These are phyloP conservation scores for Kwoniella europaea DNA, from an alignment of 768 basidiomycete species.

Conservation along the genomic window DNA sequence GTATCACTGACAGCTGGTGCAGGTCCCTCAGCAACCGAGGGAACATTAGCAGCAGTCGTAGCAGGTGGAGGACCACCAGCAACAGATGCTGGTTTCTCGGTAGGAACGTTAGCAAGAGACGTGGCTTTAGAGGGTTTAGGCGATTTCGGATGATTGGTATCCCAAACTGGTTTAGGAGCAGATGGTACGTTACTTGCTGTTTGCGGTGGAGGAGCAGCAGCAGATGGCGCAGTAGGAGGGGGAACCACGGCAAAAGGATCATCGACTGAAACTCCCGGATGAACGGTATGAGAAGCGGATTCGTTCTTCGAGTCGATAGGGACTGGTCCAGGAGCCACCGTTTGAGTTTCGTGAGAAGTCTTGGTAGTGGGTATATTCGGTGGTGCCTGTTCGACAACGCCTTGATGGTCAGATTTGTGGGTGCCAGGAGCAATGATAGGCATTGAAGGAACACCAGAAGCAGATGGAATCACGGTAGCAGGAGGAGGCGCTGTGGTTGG, in stretches of 20 bases:
- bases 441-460: constrained; percentile 9
- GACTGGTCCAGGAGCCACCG: constrained; percentile 8
- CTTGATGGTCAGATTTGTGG: constrained; percentile 19
- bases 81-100: constrained; percentile 15
- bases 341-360: constrained; percentile 11
- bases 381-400: constrained; percentile 4
- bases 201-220: constrained; percentile 19
- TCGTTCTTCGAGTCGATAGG: constrained; percentile 17
- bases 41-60: constrained; percentile 4
- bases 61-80: constrained; percentile 3
- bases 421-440: constrained; percentile 10
- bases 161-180: constrained; percentile 8
- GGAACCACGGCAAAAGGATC: constrained; percentile 16
- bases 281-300: constrained; percentile 12
- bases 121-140: constrained; percentile 12
- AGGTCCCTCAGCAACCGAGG: not conserved
- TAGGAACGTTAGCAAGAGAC: constrained; percentile 22
- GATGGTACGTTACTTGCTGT: constrained; percentile 22
- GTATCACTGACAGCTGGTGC: not conserved
- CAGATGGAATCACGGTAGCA: constrained; percentile 6
- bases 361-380: constrained; percentile 18
- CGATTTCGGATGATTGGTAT: constrained; percentile 31
- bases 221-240: constrained; percentile 6
- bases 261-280: constrained; percentile 6
- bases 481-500: constrained; percentile 5